These are phyloP conservation scores for Aureobasidium sp. DNA, from an alignment of 2,329 filamentous ascomycete species.

Conservation along the genomic window DNA sequence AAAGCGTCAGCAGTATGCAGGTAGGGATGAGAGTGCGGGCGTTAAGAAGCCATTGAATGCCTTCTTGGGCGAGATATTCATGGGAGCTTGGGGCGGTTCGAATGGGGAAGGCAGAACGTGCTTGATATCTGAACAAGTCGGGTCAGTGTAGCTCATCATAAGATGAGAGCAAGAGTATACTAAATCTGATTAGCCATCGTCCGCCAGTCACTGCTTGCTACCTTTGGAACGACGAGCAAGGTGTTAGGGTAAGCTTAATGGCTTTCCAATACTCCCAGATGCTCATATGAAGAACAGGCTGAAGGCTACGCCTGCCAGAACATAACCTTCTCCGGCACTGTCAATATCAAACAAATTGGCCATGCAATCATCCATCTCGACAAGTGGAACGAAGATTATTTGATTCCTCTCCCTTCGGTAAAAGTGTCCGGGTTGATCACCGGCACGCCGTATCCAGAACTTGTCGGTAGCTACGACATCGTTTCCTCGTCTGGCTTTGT, in stretches of 20 bases:
- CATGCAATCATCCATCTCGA: conserved; percentile 40
- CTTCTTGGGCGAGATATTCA: conserved; percentile 44
- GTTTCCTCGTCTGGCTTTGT: conserved; percentile 37
- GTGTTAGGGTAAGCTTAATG: conserved; percentile 25
- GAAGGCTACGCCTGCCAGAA: conserved; percentile 43
- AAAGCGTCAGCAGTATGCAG: conserved; percentile 43
- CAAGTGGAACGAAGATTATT: conserved; percentile 38
- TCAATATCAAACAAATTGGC: conserved; percentile 42
- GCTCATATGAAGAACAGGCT: conserved; percentile 20
- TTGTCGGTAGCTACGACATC: conserved; percentile 36
- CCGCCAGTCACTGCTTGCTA: conserved; percentile 43
- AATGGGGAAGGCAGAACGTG: conserved; percentile 32
- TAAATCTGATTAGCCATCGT: conserved; percentile 30
- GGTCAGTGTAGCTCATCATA: neutral
- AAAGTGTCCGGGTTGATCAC: conserved; percentile 40
- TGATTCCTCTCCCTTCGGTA: conserved; percentile 40
- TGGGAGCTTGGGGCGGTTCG: conserved; percentile 29
- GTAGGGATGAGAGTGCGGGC: conserved; percentile 35
- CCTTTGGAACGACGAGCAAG: conserved; percentile 39
- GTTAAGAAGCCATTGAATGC: conserved; percentile 48
- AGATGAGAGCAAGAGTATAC: neutral
- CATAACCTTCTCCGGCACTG: conserved; percentile 39
- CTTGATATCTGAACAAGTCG: conserved; percentile 40
- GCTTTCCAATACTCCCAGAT: neutral
- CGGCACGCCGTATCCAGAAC: conserved; percentile 39